phyloP scores from a whole-genome alignment of 1,284 basidiomycete genomes.

The Cryptococcus maquisensis region DNA sequence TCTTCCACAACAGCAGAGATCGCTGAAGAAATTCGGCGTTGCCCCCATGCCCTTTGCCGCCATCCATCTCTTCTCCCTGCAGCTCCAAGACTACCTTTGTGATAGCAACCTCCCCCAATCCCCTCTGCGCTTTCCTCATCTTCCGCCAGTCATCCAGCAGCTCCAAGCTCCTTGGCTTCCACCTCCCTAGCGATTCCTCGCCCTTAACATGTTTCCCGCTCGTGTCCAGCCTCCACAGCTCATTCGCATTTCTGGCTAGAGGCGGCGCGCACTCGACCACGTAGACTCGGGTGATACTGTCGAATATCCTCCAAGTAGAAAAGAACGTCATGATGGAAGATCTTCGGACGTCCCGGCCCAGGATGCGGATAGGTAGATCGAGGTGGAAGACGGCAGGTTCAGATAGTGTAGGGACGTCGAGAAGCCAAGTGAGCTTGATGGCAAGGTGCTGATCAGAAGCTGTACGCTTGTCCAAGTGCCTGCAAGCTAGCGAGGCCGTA shows the following conservation, averaged over 20 bases:
- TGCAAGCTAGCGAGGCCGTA: conserved; percentile 82
- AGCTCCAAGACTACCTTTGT: conserved; percentile 67
- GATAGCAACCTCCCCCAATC: conserved; percentile 82
- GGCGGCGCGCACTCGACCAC: conserved; percentile 75
- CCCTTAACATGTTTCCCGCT: conserved; percentile 88
- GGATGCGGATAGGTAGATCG: conserved; percentile 83
- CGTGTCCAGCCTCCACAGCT: conserved; percentile 92
- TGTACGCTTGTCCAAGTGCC: conserved; percentile 80
- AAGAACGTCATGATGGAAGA: conserved; percentile 68
- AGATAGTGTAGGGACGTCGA: conserved; percentile 75
- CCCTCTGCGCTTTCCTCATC: conserved; percentile 64
- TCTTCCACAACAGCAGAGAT: conserved; percentile 73
- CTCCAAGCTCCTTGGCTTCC: conserved; percentile 82
- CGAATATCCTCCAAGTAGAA: conserved; percentile 65
- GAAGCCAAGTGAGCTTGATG: conserved; percentile 68
- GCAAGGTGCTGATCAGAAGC: conserved; percentile 71
- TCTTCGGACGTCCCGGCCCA: conserved; percentile 73
- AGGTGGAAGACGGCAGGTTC: conserved; percentile 79
- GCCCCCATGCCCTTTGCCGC: conserved; percentile 13
- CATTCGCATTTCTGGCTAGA: conserved; percentile 76
- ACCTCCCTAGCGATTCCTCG: conserved; percentile 72
- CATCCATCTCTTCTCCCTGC: conserved; percentile 19
- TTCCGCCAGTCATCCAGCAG: conserved; percentile 79
- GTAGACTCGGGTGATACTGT: conserved; percentile 61
- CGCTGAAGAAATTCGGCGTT: conserved; percentile 60